Conservation (phyloP, 805 yeast genomes). For the Spathaspora arborariae region DNA sequence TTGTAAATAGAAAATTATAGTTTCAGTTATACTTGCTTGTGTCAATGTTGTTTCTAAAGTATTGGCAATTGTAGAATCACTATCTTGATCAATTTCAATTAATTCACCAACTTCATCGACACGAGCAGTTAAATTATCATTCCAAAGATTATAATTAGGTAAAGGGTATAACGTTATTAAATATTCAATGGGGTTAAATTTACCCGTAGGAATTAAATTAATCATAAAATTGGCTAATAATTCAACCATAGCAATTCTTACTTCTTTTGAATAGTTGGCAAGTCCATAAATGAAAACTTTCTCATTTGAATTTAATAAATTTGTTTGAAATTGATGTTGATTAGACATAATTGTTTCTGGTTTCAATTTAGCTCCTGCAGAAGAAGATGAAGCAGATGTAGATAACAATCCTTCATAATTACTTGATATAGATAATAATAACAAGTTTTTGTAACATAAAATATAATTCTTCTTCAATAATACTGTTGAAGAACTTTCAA, state of each 20-base stretch:
- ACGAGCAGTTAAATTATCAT: conserved; percentile 15
- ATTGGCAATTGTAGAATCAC: conserved; percentile 20
- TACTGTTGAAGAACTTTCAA: conserved; percentile 16
- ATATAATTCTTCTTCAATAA: conserved; percentile 29
- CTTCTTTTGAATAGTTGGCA: conserved; percentile 28
- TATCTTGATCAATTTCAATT: conserved; percentile 19
- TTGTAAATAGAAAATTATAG: conserved; percentile 34
- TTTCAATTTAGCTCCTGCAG: conserved; percentile 37
- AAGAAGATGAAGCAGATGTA: conserved; percentile 28
- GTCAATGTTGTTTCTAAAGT: conserved; percentile 17
- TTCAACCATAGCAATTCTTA: conserved; percentile 36
- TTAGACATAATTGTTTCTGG: conserved; percentile 40
- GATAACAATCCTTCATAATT: conserved; percentile 37
- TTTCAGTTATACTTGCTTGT: conserved; percentile 31
- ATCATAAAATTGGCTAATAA: conserved; percentile 29
- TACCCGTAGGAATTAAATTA: conserved; percentile 37
- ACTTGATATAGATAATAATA: conserved; percentile 29
- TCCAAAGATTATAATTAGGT: conserved; percentile 30
- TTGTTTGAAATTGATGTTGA: conserved; percentile 35
- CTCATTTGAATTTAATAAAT: conserved; percentile 26
- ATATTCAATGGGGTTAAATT: conserved; percentile 32
- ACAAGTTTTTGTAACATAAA: conserved; percentile 26
- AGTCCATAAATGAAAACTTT: conserved; percentile 27
- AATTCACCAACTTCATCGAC: conserved; percentile 17
- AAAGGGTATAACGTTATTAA: conserved; percentile 27